Base-by-base conservation (phyloP, 805 yeast genomes). In the Danielozyma ontarioensis region DNA sequence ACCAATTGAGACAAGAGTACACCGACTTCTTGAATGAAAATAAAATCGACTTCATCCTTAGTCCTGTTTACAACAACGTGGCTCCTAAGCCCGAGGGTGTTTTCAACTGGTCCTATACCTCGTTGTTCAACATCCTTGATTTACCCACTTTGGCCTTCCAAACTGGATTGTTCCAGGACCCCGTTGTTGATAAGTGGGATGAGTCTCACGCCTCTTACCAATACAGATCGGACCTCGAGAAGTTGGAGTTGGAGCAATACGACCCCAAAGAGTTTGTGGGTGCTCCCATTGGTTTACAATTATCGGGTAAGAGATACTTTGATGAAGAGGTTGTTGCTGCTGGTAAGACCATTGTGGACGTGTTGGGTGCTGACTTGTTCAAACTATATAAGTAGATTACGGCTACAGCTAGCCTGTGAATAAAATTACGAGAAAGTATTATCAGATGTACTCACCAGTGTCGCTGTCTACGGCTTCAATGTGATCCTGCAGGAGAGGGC, bases 101-200 rank as follows among this genome's bases (percentile, higher is more conserved):
- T 5, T 74, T 72, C 53, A 81, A 81, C 57, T 84, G 93, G 89
- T 83, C 89, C 3, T 84, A 84, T 64, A 82, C 90, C 4, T 62
- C 87, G 2, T 67, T 81, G 41, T 84, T 78, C 74, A 83, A 83
- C 59, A 51, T 83, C 37, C 56, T 82, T 41, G 94, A 84, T 55
- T 67, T 76, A 49, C 88, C 94, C 27, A 74, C 79, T 25, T 73
- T 80, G 39, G 67, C 70, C 1, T 64, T 76, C 59, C 87, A 83
- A 46, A 71, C 85, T 4, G 77, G 83, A 7, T 57, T 78, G 42
- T 62, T 54, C 42, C 83, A 70, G 49, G 84, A 80, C 52, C 74
- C 79, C 19, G 39, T 41, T 5, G 40, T 70, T 25, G 88, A 80
- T 51, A 44, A 56, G 25, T 70, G 73, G 62, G 76, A 64, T 28